phyloP scores from a whole-genome alignment of 2,329 filamentous ascomycete species.

The Sarocladiaceae sp. region DNA sequence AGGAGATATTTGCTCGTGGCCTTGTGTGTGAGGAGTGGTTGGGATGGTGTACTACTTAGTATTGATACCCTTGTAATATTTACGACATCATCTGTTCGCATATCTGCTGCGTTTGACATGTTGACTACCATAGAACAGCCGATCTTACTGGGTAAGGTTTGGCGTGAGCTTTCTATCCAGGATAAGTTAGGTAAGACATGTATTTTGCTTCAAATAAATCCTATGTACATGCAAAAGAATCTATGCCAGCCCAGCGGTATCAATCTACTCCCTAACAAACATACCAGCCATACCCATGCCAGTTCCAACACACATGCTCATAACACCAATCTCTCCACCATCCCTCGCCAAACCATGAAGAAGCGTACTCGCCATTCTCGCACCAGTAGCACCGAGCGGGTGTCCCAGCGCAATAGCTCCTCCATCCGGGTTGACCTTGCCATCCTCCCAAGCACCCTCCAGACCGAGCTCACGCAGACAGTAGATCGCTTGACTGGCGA shows the following conservation, averaged over 20 bases:
- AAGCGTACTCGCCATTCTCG: conserved; percentile 69
- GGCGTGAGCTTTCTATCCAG: too few species aligned
- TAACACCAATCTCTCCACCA: conserved; percentile 70
- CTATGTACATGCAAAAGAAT: too few species aligned
- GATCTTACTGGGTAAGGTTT: too few species aligned
- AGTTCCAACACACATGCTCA: conserved; percentile 82
- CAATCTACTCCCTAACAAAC: conserved; percentile 58
- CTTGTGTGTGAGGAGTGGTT: not conserved
- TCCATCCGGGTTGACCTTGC: conserved; percentile 82
- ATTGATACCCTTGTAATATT: not conserved
- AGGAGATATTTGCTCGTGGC: not conserved
- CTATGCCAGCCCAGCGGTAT: too few species aligned
- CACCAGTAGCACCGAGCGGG: conserved; percentile 79
- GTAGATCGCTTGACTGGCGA: conserved; percentile 64
- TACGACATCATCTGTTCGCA: too few species aligned
- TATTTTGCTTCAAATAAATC: too few species aligned
- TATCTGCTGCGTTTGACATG: too few species aligned
- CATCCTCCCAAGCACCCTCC: conserved; percentile 55
- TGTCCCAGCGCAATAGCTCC: conserved; percentile 89
- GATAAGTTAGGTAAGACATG: too few species aligned
- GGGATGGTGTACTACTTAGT: not conserved
- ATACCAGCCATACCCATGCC: conserved; percentile 70
- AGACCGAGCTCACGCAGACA: conserved; percentile 68
- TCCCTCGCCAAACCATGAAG: conserved; percentile 59
- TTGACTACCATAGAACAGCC: too few species aligned